A percentile compares a stretch with the other conserved stretches of the same genome.
phyloP scores from a whole-genome alignment of 805 yeast genomes.

The Yamadazyma takamatsuzukensis region DNA sequence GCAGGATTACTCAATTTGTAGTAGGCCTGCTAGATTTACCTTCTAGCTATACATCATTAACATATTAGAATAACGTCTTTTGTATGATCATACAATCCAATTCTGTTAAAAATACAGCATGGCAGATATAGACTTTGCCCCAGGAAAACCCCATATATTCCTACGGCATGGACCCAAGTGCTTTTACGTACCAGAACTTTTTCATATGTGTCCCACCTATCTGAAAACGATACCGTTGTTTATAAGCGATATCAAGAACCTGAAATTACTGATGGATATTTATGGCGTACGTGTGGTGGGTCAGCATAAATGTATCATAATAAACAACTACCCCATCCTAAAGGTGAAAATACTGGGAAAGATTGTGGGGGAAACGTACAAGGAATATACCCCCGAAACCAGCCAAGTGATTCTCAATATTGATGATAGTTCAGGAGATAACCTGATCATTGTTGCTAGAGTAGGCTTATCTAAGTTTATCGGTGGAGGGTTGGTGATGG shows the following conservation, averaged over 20 bases:
- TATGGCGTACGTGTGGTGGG: slow-evolving; percentile 17
- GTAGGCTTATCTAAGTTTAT: slow-evolving; percentile 11
- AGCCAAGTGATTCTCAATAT: slow-evolving; percentile 18
- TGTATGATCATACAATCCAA: no score
- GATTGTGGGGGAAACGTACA: slow-evolving; percentile 20
- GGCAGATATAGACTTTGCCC: slow-evolving; percentile 36
- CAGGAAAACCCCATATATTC: slow-evolving; percentile 31
- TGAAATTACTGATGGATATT: slow-evolving; percentile 8
- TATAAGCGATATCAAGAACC: slow-evolving; percentile 25
- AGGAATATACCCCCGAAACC: slow-evolving; percentile 7
- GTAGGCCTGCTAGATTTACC: no score
- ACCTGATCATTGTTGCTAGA: slow-evolving; percentile 24
- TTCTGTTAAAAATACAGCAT: no score
- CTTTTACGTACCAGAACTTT: slow-evolving; percentile 33
- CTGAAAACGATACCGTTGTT: slow-evolving; percentile 20
- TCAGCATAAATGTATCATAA: slow-evolving; percentile 12
- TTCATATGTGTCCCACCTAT: slow-evolving; percentile 28
- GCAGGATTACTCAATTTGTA: no score
- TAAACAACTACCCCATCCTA: slow-evolving; percentile 34
- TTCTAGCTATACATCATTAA: no score
- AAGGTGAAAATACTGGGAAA: slow-evolving; percentile 24
- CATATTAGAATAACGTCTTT: no score
- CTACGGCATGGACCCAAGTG: slow-evolving; percentile 18
- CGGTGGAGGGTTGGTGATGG: slow-evolving; percentile 13
- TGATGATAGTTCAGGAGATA: slow-evolving; percentile 33